A percentile compares a stretch with the other conserved stretches of the same genome.
phyloP scores from a whole-genome alignment of 2,329 filamentous ascomycete genomes.

The Aspergillus awamori region DNA sequence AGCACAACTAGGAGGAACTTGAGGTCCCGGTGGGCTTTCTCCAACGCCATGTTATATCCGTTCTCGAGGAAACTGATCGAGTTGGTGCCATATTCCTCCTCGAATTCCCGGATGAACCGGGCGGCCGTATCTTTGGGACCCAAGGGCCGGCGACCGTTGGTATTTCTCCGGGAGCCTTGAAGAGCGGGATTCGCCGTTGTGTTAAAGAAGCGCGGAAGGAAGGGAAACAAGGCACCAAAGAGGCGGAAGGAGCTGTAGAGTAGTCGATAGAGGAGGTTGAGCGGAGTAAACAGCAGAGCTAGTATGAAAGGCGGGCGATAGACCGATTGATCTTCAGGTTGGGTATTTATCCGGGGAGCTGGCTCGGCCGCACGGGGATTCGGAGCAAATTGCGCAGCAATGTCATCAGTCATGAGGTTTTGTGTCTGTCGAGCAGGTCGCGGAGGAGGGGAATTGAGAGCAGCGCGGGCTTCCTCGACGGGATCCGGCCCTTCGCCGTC shows the following conservation, averaged over 20 bases:
- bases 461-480: slow-evolving; percentile 72
- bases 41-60: slow-evolving; percentile 88
- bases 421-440: slow-evolving; percentile 67
- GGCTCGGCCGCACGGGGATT: slow-evolving; percentile 57
- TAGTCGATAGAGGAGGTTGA: slow-evolving; percentile 74
- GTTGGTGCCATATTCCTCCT: slow-evolving; percentile 80
- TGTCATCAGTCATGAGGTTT: slow-evolving; percentile 63
- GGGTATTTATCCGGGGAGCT: slow-evolving; percentile 85
- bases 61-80: slow-evolving; percentile 78
- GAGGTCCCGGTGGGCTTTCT: slow-evolving; percentile 84
- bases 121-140: slow-evolving; percentile 85
- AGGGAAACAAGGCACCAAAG: slow-evolving; percentile 76
- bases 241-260: slow-evolving; percentile 69
- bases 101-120: slow-evolving; percentile 88
- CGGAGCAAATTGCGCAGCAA: slow-evolving; percentile 36
- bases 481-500: slow-evolving; percentile 88
- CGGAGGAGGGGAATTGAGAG: slow-evolving; percentile 62
- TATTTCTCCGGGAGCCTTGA: slow-evolving; percentile 54
- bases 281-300: slow-evolving; percentile 76
- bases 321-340: slow-evolving; percentile 64
- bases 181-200: slow-evolving; percentile 53
- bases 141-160: slow-evolving; percentile 71
- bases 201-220: slow-evolving; percentile 68
- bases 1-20: slow-evolving; percentile 90
- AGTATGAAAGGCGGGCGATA: slow-evolving; percentile 75